Base-by-base conservation (phyloP, 1,139 yeast species). In the Suhomyces bokatorum region DNA sequence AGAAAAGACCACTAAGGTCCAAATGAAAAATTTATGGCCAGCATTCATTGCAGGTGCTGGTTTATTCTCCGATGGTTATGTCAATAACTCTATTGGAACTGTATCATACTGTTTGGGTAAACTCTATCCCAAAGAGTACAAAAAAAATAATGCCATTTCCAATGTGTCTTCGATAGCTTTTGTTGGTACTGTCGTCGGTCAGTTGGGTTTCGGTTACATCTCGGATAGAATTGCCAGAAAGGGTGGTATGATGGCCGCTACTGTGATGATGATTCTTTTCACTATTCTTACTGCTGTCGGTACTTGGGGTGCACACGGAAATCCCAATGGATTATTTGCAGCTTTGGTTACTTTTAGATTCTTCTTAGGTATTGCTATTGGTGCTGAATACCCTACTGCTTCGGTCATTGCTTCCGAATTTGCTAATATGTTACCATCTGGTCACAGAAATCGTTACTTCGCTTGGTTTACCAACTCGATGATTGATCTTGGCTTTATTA, bases 381-480 rank as follows among this genome's bases (percentile, higher is more conserved):
- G 93, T 54, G 91, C 95, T 42, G 98, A 91, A 69, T 91, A 91
- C 62, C 96, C 97, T 37, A 85, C 96, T 20, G 89, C 96, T 32
- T 87, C 96, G 2, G 95, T 91, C 24, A 95, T 96, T 39, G 89
- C 96, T 52, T 91, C 97, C 27, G 98, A 91, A 67, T 95, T 95
- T 39, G 85, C 95, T 34, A 83, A 86, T 47, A 72, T 80, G 56
- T 72, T 90, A 57, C 88, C 95, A 24, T 75, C 83, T 12, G 96
- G 96, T 48, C 75, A 78, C 48, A 85, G 98, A 71, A 91, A 91
- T 69, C 77, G 97, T 65, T 90, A 86, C 73, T 90, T 90, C 60
- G 78, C 83, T 46, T 83, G 93, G 86, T 89, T 90, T 65, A 91
- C 98, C 40, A 87, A 90, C 64, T 75, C 80, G 52, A 85, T 86